Percentiles rank a stretch among this genome's conserved stretches.
Evolutionary conservation across 2,329 filamentous ascomycete species (phyloP).

Genomic region (Claviceps sp.): DNA sequence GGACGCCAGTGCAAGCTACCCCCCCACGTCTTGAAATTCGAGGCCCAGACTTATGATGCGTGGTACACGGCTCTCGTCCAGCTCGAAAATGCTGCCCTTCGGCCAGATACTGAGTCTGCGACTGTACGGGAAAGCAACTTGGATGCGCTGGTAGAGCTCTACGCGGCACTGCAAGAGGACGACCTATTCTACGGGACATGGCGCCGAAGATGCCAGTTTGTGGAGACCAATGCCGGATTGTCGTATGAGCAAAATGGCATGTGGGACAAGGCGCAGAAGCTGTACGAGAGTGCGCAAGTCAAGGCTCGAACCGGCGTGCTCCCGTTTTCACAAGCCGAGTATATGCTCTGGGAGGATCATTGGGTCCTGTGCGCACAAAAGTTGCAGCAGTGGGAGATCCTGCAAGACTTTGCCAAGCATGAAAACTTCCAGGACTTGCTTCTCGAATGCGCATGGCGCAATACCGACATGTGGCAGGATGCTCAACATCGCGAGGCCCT

Average conservation of each 20-base stretch:
- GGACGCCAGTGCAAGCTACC: constrained; percentile 84
- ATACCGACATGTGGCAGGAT: constrained; percentile 87
- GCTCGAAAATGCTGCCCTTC: constrained; percentile 78
- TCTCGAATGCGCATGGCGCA: constrained; percentile 89
- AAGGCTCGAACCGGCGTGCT: constrained; percentile 94
- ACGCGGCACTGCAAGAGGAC: constrained; percentile 81
- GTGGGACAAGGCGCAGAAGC: constrained; percentile 97
- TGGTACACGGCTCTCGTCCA: constrained; percentile 94
- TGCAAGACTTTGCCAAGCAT: constrained; percentile 96
- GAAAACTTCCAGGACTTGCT: constrained; percentile 97
- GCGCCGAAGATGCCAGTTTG: constrained; percentile 87
- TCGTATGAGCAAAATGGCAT: constrained; percentile 98
- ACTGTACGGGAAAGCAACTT: constrained; percentile 85
- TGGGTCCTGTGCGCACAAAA: constrained; percentile 98
- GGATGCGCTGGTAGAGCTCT: constrained; percentile 89
- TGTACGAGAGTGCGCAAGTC: constrained; percentile 94
- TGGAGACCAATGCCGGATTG: constrained; percentile 92
- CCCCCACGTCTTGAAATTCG: constrained; percentile 89
- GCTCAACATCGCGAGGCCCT: constrained; percentile 77
- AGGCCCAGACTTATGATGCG: constrained; percentile 84
- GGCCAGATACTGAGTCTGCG: constrained; percentile 70
- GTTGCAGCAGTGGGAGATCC: constrained; percentile 95
- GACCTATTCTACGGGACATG: constrained; percentile 97
- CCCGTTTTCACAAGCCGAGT: constrained; percentile 90
- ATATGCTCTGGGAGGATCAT: constrained; percentile 99